Conservation (phyloP, 164 flowering plant species). For the Stephania cephalantha region DNA sequence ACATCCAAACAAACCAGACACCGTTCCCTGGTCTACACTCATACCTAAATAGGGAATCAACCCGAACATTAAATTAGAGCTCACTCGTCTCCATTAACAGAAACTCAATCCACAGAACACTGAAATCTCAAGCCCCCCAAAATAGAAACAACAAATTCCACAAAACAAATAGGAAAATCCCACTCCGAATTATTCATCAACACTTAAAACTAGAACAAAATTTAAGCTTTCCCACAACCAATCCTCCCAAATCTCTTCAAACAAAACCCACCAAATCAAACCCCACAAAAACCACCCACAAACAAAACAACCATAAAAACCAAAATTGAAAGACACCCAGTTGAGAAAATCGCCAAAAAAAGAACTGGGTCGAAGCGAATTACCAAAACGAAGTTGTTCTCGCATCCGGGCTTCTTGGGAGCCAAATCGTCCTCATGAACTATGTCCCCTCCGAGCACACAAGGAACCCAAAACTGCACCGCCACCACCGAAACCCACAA, state of each 20-base stretch:
- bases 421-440: constrained; percentile 67
- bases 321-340: constrained; percentile 23
- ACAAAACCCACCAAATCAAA: background rate
- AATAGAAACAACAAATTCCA: background rate
- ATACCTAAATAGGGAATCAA: background rate
- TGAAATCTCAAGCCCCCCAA: background rate
- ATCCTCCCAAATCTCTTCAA: background rate
- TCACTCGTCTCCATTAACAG: background rate
- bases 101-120: background rate
- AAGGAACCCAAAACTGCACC: constrained; percentile 19
- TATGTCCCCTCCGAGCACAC: constrained; percentile 50
- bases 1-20: background rate
- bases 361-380: constrained; percentile 11
- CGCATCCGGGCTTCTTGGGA: constrained; percentile 91
- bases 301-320: background rate
- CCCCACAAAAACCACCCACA: background rate
- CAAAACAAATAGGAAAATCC: background rate
- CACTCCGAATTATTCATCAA: background rate
- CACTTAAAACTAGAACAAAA: background rate
- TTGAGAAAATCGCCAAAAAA: constrained; percentile 11
- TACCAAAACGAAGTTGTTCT: constrained; percentile 85
- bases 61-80: too few relatives aligned
- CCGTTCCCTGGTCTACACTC: background rate
- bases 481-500: constrained; percentile 16
- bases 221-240: background rate